Evolutionary conservation across 1,284 basidiomycete genomes (phyloP).

Genomic region (Pseudozyma sp.): DNA sequence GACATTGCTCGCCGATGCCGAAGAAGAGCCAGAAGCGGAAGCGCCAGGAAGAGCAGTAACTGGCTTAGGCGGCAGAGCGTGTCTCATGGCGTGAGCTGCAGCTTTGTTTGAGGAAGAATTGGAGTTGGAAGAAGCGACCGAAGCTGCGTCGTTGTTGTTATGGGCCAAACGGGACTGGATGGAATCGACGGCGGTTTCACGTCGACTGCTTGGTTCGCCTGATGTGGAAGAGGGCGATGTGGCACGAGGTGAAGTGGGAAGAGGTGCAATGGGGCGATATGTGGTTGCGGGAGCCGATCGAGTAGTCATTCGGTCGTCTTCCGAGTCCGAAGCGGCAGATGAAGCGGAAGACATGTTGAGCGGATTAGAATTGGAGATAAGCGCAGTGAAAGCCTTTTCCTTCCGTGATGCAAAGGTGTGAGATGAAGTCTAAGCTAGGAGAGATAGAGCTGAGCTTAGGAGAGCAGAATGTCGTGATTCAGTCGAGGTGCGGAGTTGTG

Average conservation of each 20-base stretch:
- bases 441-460: too few relatives aligned
- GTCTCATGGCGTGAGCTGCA: slow-evolving; percentile 30
- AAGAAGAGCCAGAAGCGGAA: slow-evolving; percentile 10
- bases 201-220: slow-evolving; percentile 6
- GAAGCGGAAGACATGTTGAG: slow-evolving; percentile 42
- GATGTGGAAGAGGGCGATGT: slow-evolving; percentile 32
- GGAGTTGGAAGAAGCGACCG: slow-evolving; percentile 16
- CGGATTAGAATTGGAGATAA: not conserved
- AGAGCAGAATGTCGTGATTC: too few relatives aligned
- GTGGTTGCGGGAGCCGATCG: slow-evolving; percentile 50
- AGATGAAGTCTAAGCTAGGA: too few relatives aligned
- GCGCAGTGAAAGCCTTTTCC: too few relatives aligned
- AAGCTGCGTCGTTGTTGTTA: slow-evolving; percentile 14
- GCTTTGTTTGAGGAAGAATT: slow-evolving; percentile 25
- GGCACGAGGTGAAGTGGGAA: slow-evolving; percentile 40
- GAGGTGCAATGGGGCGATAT: slow-evolving; percentile 51
- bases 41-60: slow-evolving; percentile 31
- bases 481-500: too few relatives aligned
- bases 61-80: slow-evolving; percentile 59
- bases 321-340: slow-evolving; percentile 40
- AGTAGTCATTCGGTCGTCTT: slow-evolving; percentile 50
- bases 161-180: slow-evolving; percentile 14
- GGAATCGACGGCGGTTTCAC: slow-evolving; percentile 2
- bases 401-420: too few relatives aligned
- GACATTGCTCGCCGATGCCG: slow-evolving; percentile 8